These are phyloP conservation scores for Chlamydomonas sp. DNA, from an alignment of 139 green algal genomes.

Conservation along the genomic window DNA sequence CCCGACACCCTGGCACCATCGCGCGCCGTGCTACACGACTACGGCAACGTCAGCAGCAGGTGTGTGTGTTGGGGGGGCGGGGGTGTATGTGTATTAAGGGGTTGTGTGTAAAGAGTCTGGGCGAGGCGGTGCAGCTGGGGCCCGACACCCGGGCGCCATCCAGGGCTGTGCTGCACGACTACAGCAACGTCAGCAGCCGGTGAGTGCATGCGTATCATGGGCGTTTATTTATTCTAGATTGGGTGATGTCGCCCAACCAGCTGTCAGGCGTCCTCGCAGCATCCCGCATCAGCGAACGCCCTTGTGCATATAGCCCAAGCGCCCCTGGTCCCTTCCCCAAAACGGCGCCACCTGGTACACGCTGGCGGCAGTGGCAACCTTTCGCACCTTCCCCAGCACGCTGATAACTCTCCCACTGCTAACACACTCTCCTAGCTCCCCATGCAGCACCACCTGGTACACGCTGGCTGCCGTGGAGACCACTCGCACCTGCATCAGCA, in stretches of 20 bases:
- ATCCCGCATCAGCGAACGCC: no score
- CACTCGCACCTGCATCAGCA: neutral
- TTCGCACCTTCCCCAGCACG: no score
- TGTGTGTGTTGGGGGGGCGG: neutral
- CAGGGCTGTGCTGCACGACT: constrained; percentile 47
- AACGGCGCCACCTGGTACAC: no score
- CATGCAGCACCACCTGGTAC: constrained; percentile 66
- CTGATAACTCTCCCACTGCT: neutral
- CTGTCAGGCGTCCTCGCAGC: no score
- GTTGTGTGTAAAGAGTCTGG: constrained; percentile 37
- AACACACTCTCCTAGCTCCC: neutral
- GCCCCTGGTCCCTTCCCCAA: no score
- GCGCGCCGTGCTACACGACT: constrained; percentile 47
- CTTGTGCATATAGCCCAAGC: no score
- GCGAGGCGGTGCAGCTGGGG: constrained; percentile 59
- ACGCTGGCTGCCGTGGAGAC: constrained; percentile 56
- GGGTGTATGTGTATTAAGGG: no score
- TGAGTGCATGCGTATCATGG: neutral
- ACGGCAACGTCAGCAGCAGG: constrained; percentile 33
- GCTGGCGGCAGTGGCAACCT: no score
- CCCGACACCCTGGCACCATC: constrained; percentile 53
- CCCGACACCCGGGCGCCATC: constrained; percentile 52
- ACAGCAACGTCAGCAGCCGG: constrained; percentile 30
- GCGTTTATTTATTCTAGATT: no score
- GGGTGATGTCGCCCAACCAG: no score